Base-by-base conservation (phyloP, 345 rosid genomes). In the Gossypium sturtianum region DNA sequence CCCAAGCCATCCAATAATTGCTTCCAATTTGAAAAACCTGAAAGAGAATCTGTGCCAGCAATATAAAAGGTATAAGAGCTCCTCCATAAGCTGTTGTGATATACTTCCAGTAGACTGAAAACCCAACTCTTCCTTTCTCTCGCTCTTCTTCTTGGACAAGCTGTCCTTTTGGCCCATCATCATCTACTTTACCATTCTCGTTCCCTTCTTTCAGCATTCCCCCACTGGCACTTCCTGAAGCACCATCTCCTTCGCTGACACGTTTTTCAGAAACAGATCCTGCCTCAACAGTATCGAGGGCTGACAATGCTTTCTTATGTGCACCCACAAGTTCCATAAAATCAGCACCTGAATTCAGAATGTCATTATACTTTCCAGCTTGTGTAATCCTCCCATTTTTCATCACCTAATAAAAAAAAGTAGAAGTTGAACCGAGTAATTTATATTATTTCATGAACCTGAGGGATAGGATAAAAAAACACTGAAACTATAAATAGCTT, bases 1-100 rank as follows among this genome's bases (percentile, higher is more conserved):
- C 94, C 94, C 89, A 86, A 27, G 91, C 92, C 94, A 92, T 92
- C 97, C 90, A 92, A 54, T 92, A 90, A 77, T 90, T 88, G 84
- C 93, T 87, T 47, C 94, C 90, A 66, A 87, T 92, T 81, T 88
- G 92, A 56, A 90, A 88, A 74, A 79, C 5, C 85, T 88, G 91
- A 67, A 85, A 87, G 61, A 87, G 71, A 79, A 81, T 71, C 51
- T 90, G 94, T 38, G 82, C 89, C 77, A 90, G 72, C 77, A 90
- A 74, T 77, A 90, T 86, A 52, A 85, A 75, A 17, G 97, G 94
- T 70, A 87, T 90, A 22, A 90, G 93, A 64, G 85, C 90, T 78
- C 93, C 94, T 51, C 91, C 89, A 38, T 88, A 87, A 38, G 93
- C 93, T n/a, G 86, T 77, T 25, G 91, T 92, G 53, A 89, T 74